Percentiles rank a stretch among this genome's conserved stretches.
These are phyloP conservation scores for Eutrema salsugineum DNA, from an alignment of 441 rosid species.

Conservation along the genomic window DNA sequence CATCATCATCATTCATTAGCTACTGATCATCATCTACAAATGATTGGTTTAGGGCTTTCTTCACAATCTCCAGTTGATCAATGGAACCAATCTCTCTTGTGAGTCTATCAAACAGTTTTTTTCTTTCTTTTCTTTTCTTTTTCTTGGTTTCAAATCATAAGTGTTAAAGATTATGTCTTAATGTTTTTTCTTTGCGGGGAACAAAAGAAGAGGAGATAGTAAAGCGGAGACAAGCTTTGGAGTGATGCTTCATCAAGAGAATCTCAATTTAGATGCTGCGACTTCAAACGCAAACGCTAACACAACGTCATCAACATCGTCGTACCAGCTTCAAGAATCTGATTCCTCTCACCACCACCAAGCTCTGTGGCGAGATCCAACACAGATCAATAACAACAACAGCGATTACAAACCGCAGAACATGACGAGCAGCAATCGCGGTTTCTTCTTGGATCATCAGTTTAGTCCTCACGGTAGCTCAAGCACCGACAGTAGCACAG, in stretches of 20 bases:
- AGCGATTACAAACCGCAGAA: slow-evolving; percentile 44
- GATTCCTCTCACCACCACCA: slow-evolving; percentile 37
- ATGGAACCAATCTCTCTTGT: slow-evolving; percentile 80
- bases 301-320: slow-evolving; percentile 33
- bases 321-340: slow-evolving; percentile 43
- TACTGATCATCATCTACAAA: slow-evolving; percentile 43
- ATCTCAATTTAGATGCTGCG: slow-evolving; percentile 51
- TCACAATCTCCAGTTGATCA: slow-evolving; percentile 63
- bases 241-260: slow-evolving; percentile 78
- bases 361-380: slow-evolving; percentile 55
- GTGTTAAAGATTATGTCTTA: background rate
- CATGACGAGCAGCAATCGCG: slow-evolving; percentile 30
- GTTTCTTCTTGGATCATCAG: slow-evolving; percentile 64
- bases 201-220: slow-evolving; percentile 59
- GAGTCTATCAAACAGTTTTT: slow-evolving; percentile 23
- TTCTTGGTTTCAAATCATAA: background rate
- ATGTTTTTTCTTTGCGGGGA: slow-evolving; percentile 20
- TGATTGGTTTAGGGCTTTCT: slow-evolving; percentile 92
- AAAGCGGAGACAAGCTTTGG: slow-evolving; percentile 69
- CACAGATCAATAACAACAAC: slow-evolving; percentile 28
- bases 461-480: slow-evolving; percentile 69
- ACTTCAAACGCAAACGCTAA: slow-evolving; percentile 27
- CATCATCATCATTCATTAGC: slow-evolving; percentile 43
- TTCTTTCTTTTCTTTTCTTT: no score
- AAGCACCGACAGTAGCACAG: slow-evolving; percentile 58